Base-by-base conservation (phyloP, 2,329 filamentous ascomycete genomes). In the Xylariaceae sp. region DNA sequence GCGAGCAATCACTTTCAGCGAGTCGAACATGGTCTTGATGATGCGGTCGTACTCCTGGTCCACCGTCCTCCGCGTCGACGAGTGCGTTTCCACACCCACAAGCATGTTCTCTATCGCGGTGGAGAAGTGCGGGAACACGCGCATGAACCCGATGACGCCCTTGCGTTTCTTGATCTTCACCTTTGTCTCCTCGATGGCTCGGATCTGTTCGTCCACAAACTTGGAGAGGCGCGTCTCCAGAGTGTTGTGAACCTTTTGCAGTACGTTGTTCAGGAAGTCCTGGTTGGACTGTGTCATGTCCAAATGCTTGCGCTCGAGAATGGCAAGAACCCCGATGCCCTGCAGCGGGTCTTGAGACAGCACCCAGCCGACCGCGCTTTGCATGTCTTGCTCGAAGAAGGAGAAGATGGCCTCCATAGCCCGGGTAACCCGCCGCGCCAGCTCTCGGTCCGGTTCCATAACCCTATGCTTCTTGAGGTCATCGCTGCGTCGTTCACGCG, bases 121-220 rank as follows among this genome's bases (percentile, higher is more conserved):
- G n/a, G 80, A 80, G 61, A 95, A 95, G 38, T 80, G 68, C 0
- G 90, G 92, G 67, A 96, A 96, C 25, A 90, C 82, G 44, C 86
- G 84, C 67, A 96, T 90, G 59, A 96, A 96, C 12, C 81, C 80
- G 50, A 96, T 95, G 36, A 98, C 86, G 9, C 92, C 90, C 64
- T 93, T 95, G 46, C 92, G 83, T 68, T 96, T 96, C 68, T 94
- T 95, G 61, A 95, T 88, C 67, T 95, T 95, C 58, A 98, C 90
- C 61, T 96, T 96, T 24, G 89, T 96, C 41, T 96, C 92, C 61
- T 96, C 92, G 43, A 96, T 94, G 5, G 88, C 89, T 17, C 86
- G 84, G 38, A 96, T 83, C 57, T 98, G 92, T 44, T 94, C 87
- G 46, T 96, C 90, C 7, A 96, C 78, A 49, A 96, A 95, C 42